These are phyloP conservation scores for Aphanomyces cochlioides DNA, from an alignment of 352 stramenopile species.

Conservation along the genomic window DNA sequence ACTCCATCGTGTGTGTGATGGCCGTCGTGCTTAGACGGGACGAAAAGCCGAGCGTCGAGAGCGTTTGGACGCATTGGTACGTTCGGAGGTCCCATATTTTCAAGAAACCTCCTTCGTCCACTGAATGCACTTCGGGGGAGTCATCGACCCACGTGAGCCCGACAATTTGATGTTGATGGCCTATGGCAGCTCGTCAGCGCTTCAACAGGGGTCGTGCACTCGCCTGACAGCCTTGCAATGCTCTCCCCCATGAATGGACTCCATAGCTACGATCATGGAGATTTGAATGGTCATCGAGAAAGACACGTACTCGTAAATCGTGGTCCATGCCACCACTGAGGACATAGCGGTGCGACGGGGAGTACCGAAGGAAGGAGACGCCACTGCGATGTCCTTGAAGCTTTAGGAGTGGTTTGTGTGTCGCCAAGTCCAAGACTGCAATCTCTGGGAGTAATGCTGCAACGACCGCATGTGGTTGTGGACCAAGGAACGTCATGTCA, in stretches of 20 bases:
- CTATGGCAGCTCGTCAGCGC: constrained; percentile 6
- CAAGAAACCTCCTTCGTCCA: constrained; percentile 47
- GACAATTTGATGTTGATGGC: constrained; percentile 47
- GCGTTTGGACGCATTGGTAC: constrained; percentile 42
- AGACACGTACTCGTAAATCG: constrained; percentile 39
- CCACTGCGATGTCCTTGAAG: constrained; percentile 44
- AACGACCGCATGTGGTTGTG: constrained; percentile 3
- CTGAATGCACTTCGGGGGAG: constrained; percentile 50
- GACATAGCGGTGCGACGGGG: constrained; percentile 46
- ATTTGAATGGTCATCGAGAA: not conserved
- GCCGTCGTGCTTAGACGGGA: constrained; percentile 1
- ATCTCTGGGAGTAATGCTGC: not conserved
- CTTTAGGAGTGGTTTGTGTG: constrained; percentile 33
- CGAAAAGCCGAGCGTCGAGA: not conserved
- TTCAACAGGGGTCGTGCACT: no score
- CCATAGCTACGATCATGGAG: constrained; percentile 34
- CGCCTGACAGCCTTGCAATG: constrained; percentile 39
- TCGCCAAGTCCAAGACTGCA: constrained; percentile 7
- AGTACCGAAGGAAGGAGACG: constrained; percentile 49
- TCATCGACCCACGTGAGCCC: constrained; percentile 47
- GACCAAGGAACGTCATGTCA: constrained; percentile 20
- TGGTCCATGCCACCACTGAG: constrained; percentile 56
- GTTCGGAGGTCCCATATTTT: constrained; percentile 58
- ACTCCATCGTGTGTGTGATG: constrained; percentile 30
- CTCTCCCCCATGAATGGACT: constrained; percentile 59